Percentiles rank a stretch among this genome's conserved stretches.
phyloP scores from a whole-genome alignment of 208 protist genomes.

The Crithidia mellificae region DNA sequence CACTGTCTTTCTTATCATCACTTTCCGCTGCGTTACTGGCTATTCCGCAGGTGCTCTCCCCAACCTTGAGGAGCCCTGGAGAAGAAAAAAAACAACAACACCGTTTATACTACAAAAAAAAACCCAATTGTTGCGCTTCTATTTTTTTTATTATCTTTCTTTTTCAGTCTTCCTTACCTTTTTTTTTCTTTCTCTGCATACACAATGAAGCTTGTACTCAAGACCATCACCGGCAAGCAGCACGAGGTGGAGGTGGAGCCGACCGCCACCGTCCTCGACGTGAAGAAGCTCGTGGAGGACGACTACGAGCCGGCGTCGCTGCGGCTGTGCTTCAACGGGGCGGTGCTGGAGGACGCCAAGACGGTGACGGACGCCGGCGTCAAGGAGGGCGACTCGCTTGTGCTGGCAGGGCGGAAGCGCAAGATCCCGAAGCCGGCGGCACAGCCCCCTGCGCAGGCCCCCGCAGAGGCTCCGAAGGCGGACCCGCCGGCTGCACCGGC shows the following conservation, averaged over 20 bases:
- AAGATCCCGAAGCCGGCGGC: conserved; percentile 50
- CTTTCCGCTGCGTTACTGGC: too few relatives aligned
- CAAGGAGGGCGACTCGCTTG: conserved; percentile 55
- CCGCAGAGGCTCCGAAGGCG: conserved; percentile 12
- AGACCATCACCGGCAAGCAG: conserved; percentile 63
- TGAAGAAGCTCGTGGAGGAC: conserved; percentile 68
- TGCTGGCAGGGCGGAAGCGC: conserved; percentile 79
- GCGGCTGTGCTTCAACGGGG: conserved; percentile 77
- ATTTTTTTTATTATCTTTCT: too few relatives aligned
- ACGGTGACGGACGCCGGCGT: conserved; percentile 55
- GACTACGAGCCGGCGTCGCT: conserved; percentile 74
- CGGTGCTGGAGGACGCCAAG: conserved; percentile 56
- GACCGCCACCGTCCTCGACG: conserved; percentile 47
- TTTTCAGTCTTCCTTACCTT: neutral
- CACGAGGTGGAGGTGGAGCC: conserved; percentile 55
- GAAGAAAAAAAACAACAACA: too few relatives aligned
- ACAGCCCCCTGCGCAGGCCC: too few relatives aligned
- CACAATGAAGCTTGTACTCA: conserved; percentile 78
- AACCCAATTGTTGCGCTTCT: too few relatives aligned
- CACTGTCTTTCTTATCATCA: too few relatives aligned
- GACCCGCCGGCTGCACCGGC: conserved; percentile 11
- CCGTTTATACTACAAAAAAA: too few relatives aligned
- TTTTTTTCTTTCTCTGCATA: too few relatives aligned
- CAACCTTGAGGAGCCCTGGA: too few relatives aligned
- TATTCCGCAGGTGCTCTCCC: too few relatives aligned